A percentile compares a stretch with the other conserved stretches of the same genome.
phyloP scores from a whole-genome alignment of 495 filamentous ascomycete genomes.

The Tuber borchii region DNA sequence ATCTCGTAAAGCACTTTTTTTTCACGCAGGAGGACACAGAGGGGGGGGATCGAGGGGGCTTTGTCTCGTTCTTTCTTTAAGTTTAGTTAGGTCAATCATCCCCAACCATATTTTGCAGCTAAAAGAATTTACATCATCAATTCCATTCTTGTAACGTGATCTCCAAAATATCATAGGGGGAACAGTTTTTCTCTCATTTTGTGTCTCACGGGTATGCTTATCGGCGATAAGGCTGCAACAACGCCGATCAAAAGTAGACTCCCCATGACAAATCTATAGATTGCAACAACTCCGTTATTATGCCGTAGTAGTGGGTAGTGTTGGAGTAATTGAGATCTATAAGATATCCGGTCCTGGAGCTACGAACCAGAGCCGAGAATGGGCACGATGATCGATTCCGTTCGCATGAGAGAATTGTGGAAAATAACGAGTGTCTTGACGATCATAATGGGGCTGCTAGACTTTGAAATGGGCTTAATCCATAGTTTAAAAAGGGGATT shows the following conservation, averaged over 20 bases:
- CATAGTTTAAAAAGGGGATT: neutral
- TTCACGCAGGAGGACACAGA: neutral
- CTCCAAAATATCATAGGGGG: neutral
- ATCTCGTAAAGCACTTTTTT: neutral
- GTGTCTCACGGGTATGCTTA: neutral
- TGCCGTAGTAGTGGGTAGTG: neutral
- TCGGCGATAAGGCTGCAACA: neutral
- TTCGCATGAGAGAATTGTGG: neutral
- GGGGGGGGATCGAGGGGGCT: neutral
- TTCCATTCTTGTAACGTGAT: neutral
- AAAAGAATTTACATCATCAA: neutral
- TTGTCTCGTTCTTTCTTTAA: neutral
- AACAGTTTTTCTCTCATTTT: neutral
- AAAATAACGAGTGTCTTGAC: constrained; percentile 1
- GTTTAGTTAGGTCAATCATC: neutral
- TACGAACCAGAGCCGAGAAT: neutral
- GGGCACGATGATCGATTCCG: neutral
- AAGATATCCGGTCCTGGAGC: neutral
- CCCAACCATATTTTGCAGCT: neutral
- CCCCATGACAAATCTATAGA: neutral
- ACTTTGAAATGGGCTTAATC: neutral
- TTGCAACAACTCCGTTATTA: neutral
- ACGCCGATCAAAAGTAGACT: neutral
- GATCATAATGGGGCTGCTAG: neutral
- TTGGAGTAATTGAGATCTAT: neutral